A percentile compares a stretch with the other conserved stretches of the same genome.
Evolutionary conservation across 2,329 filamentous ascomycete genomes (phyloP).

Genomic region (Botrytis cinerea): DNA sequence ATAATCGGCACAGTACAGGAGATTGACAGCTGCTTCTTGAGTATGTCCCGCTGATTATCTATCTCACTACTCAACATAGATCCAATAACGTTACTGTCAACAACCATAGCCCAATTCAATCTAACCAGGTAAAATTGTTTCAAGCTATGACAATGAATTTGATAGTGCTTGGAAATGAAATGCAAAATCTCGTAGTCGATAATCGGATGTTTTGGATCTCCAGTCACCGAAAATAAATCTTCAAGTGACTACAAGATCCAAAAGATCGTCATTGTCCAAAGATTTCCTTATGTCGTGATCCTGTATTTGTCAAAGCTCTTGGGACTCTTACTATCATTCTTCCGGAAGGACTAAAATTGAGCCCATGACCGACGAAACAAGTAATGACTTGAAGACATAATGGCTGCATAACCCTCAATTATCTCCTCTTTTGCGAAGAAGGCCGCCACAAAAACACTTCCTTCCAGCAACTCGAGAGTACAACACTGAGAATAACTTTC

Average conservation of each 20-base stretch:
- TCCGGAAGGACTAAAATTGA: not conserved
- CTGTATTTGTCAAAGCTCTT: not conserved
- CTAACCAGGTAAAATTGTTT: no score
- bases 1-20: no score
- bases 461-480: not conserved
- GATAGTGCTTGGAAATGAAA: not conserved
- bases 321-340: not conserved
- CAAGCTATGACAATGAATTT: not conserved
- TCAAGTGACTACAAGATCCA: not conserved
- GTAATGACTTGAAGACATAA: not conserved
- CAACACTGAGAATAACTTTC: not conserved
- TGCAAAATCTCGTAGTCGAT: no score
- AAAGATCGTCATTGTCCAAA: not conserved
- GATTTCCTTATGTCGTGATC: not conserved
- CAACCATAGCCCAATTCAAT: no score
- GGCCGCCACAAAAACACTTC: not conserved
- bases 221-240: not conserved
- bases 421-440: not conserved
- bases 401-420: fast-evolving
- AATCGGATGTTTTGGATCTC: no score
- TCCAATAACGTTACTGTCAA: no score
- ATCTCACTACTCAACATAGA: no score
- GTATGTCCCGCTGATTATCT: no score
- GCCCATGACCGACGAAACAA: not conserved
- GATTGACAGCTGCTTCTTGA: no score